A percentile compares a stretch with the other conserved stretches of the same genome.
Evolutionary conservation across 208 protist genomes (phyloP).

Genomic region (Vickermania ingenoplastis): DNA sequence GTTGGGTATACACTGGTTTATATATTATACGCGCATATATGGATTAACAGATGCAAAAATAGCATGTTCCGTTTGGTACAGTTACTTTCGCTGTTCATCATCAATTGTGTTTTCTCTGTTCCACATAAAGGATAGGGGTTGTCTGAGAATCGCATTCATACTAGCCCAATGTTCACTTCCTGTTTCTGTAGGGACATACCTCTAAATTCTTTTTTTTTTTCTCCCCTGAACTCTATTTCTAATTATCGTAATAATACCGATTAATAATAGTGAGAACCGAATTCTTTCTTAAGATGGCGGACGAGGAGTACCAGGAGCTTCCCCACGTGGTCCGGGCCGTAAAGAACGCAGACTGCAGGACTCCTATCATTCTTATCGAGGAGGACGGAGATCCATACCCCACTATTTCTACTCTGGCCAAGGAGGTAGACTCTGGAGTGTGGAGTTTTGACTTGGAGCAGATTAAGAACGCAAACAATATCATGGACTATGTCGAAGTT

Average conservation of each 20-base stretch:
- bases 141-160: no score
- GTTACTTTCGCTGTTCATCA: no score
- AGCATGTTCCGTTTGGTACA: no score
- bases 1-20: neutral
- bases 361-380: constrained; percentile 64
- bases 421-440: constrained; percentile 45
- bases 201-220: no score
- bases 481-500: constrained; percentile 84
- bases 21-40: no score
- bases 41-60: no score
- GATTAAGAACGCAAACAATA: constrained; percentile 52
- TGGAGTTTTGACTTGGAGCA: constrained; percentile 69
- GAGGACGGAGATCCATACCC: constrained; percentile 79
- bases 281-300: neutral
- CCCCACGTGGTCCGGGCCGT: constrained; percentile 57
- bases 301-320: constrained; percentile 12
- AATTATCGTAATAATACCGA: neutral
- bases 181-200: no score
- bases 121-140: no score
- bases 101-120: no score
- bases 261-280: neutral
- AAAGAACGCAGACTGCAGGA: constrained; percentile 81
- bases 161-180: no score
- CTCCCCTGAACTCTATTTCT: no score
- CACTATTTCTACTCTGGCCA: constrained; percentile 58